Percentiles rank a stretch among this genome's conserved stretches.
Evolutionary conservation across 257 asterid genomes (phyloP).

Genomic region (Solanum dulcamara): DNA sequence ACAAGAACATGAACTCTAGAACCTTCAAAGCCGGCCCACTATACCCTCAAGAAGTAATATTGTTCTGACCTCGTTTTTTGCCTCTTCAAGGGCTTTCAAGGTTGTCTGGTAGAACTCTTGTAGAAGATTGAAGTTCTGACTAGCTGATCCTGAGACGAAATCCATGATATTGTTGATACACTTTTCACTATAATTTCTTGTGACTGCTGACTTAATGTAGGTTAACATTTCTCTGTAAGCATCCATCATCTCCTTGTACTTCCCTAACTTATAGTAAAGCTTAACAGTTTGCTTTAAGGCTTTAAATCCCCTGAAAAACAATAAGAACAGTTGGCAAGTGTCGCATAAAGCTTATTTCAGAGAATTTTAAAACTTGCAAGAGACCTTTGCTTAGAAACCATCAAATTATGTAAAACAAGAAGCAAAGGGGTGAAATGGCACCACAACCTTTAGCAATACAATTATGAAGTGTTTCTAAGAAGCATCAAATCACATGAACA

Average conservation of each 20-base stretch:
- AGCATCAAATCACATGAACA: not conserved
- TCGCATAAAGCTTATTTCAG: not conserved
- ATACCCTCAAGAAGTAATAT: not conserved
- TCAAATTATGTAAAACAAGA: not conserved
- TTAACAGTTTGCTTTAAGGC: slow-evolving; percentile 96
- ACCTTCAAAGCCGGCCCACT: not conserved
- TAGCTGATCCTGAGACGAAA: slow-evolving; percentile 88
- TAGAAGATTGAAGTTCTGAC: slow-evolving; percentile 81
- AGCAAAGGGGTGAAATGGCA: not conserved
- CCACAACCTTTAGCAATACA: not conserved
- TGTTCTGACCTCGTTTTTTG: slow-evolving; percentile 78
- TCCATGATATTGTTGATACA: slow-evolving; percentile 96
- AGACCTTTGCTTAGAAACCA: not conserved
- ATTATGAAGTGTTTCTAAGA: not conserved
- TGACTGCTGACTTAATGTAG: slow-evolving; percentile 89
- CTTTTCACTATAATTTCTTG: slow-evolving; percentile 96
- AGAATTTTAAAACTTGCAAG: not conserved
- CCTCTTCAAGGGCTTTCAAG: slow-evolving; percentile 92
- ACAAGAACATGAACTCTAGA: not conserved
- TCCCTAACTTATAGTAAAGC: slow-evolving; percentile 84
- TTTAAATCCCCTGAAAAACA: slow-evolving; percentile 82
- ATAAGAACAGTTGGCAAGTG: not conserved
- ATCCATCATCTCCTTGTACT: slow-evolving; percentile 91
- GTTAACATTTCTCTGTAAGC: slow-evolving; percentile 91
- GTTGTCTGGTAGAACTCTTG: slow-evolving; percentile 95